Evolutionary conservation across 2,329 filamentous ascomycete genomes (phyloP).

Genomic region (Monosporascus sp.): DNA sequence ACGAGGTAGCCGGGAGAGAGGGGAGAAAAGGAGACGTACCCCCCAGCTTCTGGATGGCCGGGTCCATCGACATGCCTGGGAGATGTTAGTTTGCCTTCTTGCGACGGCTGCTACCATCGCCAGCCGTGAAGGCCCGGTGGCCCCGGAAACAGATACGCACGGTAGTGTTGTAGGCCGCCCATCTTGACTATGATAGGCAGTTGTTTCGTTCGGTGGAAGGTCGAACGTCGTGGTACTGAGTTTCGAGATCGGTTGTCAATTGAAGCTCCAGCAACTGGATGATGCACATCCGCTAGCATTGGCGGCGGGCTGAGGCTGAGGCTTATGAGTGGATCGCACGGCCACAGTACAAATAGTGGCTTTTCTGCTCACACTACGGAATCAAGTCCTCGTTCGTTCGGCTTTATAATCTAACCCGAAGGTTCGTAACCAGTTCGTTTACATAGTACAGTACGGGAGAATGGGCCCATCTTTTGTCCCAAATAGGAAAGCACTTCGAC

Average conservation of each 20-base stretch:
- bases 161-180: conserved; percentile 38
- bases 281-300: not conserved
- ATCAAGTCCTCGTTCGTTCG: too few species aligned
- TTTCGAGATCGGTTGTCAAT: not conserved
- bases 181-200: conserved; percentile 28
- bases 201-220: conserved; percentile 9
- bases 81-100: conserved; percentile 21
- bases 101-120: conserved; percentile 5
- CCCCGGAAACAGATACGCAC: conserved; percentile 21
- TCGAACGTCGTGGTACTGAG: conserved; percentile 1
- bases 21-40: conserved; percentile 29
- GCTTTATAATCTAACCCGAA: too few species aligned
- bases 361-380: too few species aligned
- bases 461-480: too few species aligned
- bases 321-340: too few species aligned
- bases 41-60: conserved; percentile 39
- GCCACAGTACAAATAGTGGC: too few species aligned
- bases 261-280: not conserved
- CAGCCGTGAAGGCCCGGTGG: not conserved
- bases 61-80: conserved; percentile 41
- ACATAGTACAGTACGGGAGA: too few species aligned
- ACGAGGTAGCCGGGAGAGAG: not conserved
- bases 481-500: too few species aligned
- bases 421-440: too few species aligned
- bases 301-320: too few species aligned